Evolutionary conservation across 345 rosid species (phyloP), one percentile per base, ranked within the genome.

Genomic region (Psidium guajava): DNA sequence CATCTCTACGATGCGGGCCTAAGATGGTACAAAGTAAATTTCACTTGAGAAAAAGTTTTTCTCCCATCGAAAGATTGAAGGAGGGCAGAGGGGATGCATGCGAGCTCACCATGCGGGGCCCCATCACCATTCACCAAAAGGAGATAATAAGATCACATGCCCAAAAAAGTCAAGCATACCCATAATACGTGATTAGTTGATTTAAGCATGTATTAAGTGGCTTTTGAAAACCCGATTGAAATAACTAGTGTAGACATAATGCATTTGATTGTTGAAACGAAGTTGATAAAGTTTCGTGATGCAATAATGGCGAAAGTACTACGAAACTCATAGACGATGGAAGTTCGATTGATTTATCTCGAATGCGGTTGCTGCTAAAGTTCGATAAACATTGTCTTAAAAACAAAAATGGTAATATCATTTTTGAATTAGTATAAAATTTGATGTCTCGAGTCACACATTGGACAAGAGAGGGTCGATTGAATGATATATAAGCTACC

Each of bases 241-340:
- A 36, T 64, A 5, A 32, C 16, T 18, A 32, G 36, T 1, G 6
- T 16, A 8, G 6, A 8, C 44, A 32, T 44, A 16, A 64, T 32
- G 24, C 44, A 64, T 64, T 64, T 0, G 24, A 64, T 64, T 32
- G 77, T 12, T 5, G 0, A 69, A 18, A 36, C 0, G 24, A 69
- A 32, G 77, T 69, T 69, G 0, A 5, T 69, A 16, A 40, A 18
- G 25, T 69, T 69, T 9, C 10, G 47, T 36, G 77, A 32, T 1
- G 25, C 13, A 24, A 18, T 8, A 18, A 0, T 69, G 0, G 3
- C 0, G 0, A 69, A 32, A 8, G 24, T 4, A 69, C 40, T 36
- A 18, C 18, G 11, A 28, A 61, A 69, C 77, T 0, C 20, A 6
- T 36, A 16, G 13, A 69, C 6, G 6, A 18, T 69, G 77, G 47